These are phyloP conservation scores for Nicotiana obtusifolia DNA, from an alignment of 257 asterid genomes.

Conservation along the genomic window DNA sequence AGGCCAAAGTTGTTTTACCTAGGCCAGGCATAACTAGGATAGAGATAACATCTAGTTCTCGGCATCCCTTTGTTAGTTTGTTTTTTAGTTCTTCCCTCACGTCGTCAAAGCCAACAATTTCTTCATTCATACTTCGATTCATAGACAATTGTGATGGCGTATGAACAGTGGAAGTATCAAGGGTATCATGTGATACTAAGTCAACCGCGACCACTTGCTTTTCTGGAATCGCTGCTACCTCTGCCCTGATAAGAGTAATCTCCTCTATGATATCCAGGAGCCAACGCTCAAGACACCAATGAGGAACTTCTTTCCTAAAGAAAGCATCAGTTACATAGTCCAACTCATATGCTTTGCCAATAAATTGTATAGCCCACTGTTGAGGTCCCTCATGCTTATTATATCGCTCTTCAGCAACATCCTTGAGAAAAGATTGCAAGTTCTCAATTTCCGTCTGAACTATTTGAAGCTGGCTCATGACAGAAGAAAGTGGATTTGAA, in stretches of 20 bases:
- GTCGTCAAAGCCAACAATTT: background rate
- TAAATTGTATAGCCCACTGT: background rate
- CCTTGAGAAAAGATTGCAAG: background rate
- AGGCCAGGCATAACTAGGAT: background rate
- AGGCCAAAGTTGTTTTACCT: constrained; percentile 6
- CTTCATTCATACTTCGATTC: background rate
- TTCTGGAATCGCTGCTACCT: background rate
- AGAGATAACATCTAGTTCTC: background rate
- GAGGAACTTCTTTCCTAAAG: background rate
- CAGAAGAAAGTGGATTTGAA: background rate
- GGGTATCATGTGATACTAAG: background rate
- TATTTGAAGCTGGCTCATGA: background rate
- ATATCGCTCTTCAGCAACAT: background rate
- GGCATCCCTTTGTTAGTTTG: background rate
- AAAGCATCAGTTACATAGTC: constrained; percentile 12
- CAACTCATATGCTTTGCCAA: constrained; percentile 16
- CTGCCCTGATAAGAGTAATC: background rate
- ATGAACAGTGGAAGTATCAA: background rate
- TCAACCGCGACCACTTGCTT: background rate
- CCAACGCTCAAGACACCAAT: constrained; percentile 8
- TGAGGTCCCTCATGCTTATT: background rate
- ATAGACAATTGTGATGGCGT: background rate
- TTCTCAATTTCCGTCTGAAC: background rate
- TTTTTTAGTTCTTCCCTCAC: background rate
- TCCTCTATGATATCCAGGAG: background rate